These are phyloP conservation scores for Solanum appendiculatum DNA, from an alignment of 257 asterid species.

Conservation along the genomic window DNA sequence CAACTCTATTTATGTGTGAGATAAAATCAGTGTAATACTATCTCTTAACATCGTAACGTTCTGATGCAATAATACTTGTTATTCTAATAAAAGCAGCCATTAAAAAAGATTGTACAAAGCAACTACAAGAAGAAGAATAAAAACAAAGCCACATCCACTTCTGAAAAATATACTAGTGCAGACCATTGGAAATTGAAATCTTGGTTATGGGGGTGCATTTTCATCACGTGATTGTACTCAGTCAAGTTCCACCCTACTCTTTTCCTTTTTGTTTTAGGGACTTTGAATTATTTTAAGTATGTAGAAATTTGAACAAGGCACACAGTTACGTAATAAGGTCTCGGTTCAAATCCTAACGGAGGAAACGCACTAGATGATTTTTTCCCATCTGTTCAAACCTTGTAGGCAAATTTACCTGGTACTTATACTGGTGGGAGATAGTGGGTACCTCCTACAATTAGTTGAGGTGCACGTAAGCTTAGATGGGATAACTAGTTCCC, in stretches of 20 bases:
- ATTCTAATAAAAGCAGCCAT: not conserved
- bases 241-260: not conserved
- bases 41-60: not conserved
- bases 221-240: not conserved
- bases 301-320: not conserved
- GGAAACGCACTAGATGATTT: not conserved
- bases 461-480: not conserved
- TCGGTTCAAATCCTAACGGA: not conserved
- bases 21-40: not conserved
- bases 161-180: not conserved
- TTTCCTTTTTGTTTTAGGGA: not conserved
- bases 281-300: not conserved
- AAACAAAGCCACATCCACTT: not conserved
- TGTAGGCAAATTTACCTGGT: not conserved
- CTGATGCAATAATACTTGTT: not conserved
- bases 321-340: not conserved
- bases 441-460: not conserved
- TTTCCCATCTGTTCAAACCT: not conserved
- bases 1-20: not conserved
- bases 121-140: not conserved
- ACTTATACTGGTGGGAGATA: not conserved
- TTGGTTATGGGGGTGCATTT: not conserved
- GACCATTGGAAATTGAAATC: not conserved
- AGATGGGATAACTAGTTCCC: not conserved
- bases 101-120: not conserved